A percentile compares a stretch with the other conserved stretches of the same genome.
These are phyloP conservation scores for Aphanomyces cochlioides DNA, from an alignment of 352 stramenopile species.

Conservation along the genomic window DNA sequence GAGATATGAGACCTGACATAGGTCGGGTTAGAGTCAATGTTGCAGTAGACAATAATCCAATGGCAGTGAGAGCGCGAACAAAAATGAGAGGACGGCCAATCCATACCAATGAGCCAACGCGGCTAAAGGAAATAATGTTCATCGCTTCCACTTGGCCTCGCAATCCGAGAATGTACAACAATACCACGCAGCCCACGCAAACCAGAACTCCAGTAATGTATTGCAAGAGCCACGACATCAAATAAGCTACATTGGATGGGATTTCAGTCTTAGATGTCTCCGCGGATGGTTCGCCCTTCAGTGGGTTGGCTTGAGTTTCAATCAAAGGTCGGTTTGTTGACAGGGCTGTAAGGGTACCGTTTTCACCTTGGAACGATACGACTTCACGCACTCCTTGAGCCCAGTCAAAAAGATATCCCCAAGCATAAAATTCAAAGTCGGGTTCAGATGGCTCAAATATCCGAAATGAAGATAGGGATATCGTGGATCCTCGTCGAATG, in stretches of 20 bases:
- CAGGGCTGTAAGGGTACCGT: neutral
- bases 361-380: slow-evolving; percentile 12
- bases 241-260: neutral
- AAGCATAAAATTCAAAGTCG: slow-evolving; percentile 17
- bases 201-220: neutral
- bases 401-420: slow-evolving; percentile 22
- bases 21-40: neutral
- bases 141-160: slow-evolving; percentile 12
- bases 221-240: neutral
- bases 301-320: neutral
- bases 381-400: slow-evolving; percentile 18
- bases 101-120: neutral
- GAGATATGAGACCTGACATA: neutral
- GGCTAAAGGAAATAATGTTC: slow-evolving; percentile 13
- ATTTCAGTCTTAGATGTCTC: no score
- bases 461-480: neutral
- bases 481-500: neutral
- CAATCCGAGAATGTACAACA: slow-evolving; percentile 5
- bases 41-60: neutral
- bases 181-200: neutral
- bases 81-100: neutral
- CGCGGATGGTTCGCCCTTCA: no score
- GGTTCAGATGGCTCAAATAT: slow-evolving; percentile 1
- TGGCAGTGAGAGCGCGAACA: neutral
- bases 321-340: neutral